A percentile compares a stretch with the other conserved stretches of the same genome.
These are phyloP conservation scores for Populus tremula DNA, from an alignment of 345 rosid species.

Conservation along the genomic window DNA sequence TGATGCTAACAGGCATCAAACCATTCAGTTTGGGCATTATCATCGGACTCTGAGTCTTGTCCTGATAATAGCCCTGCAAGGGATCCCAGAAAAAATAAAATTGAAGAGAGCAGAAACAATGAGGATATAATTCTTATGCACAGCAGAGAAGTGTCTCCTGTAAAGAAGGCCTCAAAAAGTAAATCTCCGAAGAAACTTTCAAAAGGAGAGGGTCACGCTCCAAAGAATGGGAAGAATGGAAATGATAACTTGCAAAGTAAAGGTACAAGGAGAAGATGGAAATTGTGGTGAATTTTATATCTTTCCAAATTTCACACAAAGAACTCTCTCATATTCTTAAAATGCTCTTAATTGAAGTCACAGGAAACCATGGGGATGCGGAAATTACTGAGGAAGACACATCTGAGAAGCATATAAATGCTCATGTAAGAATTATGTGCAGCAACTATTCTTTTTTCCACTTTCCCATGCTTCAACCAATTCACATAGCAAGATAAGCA, in stretches of 20 bases:
- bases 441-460: slow-evolving; percentile 12
- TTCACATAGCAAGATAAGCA: slow-evolving; percentile 22
- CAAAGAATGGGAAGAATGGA: slow-evolving; percentile 34
- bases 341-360: slow-evolving; percentile 16
- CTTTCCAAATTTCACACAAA: slow-evolving; percentile 1
- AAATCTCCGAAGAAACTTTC: slow-evolving; percentile 44
- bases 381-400: slow-evolving; percentile 48
- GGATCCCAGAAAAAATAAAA: slow-evolving; percentile 24
- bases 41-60: slow-evolving; percentile 79
- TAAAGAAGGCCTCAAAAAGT: slow-evolving; percentile 46
- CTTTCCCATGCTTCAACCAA: slow-evolving; percentile 15
- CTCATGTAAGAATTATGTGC: slow-evolving; percentile 53
- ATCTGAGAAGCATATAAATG: slow-evolving; percentile 43
- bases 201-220: slow-evolving; percentile 25
- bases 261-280: slow-evolving; percentile 37
- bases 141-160: slow-evolving; percentile 27
- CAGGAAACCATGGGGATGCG: slow-evolving; percentile 48
- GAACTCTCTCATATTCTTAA: not conserved
- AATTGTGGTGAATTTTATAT: not conserved
- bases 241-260: slow-evolving; percentile 30
- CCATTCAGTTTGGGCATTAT: slow-evolving; percentile 43
- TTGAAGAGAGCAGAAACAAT: slow-evolving; percentile 31
- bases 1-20: slow-evolving; percentile 37
- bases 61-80: slow-evolving; percentile 27
- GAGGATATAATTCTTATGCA: slow-evolving; percentile 33